Evolutionary conservation across 352 stramenopile species (phyloP).

Genomic region (Phytophthora colocasiae): DNA sequence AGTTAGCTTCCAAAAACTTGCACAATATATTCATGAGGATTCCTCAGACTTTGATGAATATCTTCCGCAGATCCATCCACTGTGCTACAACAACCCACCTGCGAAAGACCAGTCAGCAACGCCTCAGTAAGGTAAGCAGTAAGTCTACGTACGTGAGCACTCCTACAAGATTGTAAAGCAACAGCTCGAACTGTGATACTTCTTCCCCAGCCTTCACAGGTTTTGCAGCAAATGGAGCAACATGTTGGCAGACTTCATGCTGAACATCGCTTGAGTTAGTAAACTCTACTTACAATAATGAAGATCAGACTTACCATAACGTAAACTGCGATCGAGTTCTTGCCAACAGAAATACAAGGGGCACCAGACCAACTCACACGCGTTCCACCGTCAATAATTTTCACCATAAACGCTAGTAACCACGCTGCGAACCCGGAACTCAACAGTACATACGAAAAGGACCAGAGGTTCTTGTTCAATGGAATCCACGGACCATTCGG

Average conservation of each 20-base stretch:
- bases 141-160: conserved; percentile 29
- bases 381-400: conserved; percentile 25
- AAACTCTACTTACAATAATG: background rate
- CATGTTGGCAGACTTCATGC: conserved; percentile 68
- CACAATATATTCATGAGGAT: background rate
- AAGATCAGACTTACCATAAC: conserved; percentile 52
- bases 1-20: background rate
- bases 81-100: conserved; percentile 37
- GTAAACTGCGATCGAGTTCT: conserved; percentile 83
- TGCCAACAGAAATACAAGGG: conserved; percentile 57
- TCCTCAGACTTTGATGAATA: conserved; percentile 32
- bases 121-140: background rate
- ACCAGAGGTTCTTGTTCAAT: conserved; percentile 91
- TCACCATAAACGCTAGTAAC: conserved; percentile 36
- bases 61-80: conserved; percentile 31
- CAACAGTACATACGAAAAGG: conserved; percentile 67
- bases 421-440: conserved; percentile 48
- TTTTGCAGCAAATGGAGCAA: conserved; percentile 53
- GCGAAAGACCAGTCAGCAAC: background rate
- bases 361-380: conserved; percentile 25
- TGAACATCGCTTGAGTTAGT: conserved; percentile 21
- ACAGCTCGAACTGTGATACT: conserved; percentile 34
- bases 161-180: conserved; percentile 58
- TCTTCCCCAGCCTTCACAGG: conserved; percentile 19
- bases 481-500: conserved; percentile 50